Evolutionary conservation across 2,329 filamentous ascomycete genomes (phyloP).

Genomic region (Tolypocladium tundrense): DNA sequence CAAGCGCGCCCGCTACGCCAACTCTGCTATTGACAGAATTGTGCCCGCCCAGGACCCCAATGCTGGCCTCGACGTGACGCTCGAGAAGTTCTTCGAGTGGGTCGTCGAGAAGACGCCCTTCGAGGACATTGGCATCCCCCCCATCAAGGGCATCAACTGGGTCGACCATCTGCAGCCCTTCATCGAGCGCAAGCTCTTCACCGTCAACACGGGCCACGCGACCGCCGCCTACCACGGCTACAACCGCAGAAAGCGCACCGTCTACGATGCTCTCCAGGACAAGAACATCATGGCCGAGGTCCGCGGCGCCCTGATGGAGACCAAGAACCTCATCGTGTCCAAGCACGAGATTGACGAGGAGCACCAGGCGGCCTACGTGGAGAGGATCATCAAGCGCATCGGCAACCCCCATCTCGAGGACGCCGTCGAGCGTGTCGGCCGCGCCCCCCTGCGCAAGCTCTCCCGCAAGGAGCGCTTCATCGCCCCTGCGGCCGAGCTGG

Average conservation of each 20-base stretch:
- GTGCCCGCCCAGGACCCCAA: constrained; percentile 79
- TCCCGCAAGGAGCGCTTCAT: constrained; percentile 94
- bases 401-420: constrained; percentile 91
- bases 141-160: constrained; percentile 84
- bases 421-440: constrained; percentile 87
- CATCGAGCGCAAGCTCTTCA: constrained; percentile 99
- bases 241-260: constrained; percentile 73
- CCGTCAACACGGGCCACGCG: constrained; percentile 96
- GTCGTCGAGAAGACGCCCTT: constrained; percentile 87
- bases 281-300: constrained; percentile 71
- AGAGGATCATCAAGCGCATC: constrained; percentile 87
- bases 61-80: constrained; percentile 78
- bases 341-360: constrained; percentile 72
- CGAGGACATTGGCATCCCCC: constrained; percentile 50
- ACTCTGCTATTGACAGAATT: constrained; percentile 97
- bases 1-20: constrained; percentile 78
- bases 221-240: constrained; percentile 94
- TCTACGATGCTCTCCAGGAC: constrained; percentile 82
- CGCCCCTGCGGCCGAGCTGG: constrained; percentile 79
- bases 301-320: constrained; percentile 71
- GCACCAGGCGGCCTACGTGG: constrained; percentile 78
- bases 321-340: constrained; percentile 70
- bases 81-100: constrained; percentile 99
- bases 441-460: constrained; percentile 88
- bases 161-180: constrained; percentile 86